Conservation (phyloP, 2,329 filamentous ascomycete species). For the Teratosphaeria zuluensis region DNA sequence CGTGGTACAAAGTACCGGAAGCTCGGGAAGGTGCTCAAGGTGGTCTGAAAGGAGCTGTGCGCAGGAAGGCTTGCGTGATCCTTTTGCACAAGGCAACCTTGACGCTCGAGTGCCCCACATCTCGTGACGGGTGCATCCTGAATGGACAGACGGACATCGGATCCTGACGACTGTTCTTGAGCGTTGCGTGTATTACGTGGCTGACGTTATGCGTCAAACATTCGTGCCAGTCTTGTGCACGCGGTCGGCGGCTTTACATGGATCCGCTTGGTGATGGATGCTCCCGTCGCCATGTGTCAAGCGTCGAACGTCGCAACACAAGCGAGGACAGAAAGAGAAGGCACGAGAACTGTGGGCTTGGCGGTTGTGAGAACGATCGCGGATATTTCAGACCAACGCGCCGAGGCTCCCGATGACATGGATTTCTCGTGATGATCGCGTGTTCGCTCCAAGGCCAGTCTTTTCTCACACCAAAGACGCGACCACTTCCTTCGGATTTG, state of each 20-base stretch:
- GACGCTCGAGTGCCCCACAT: neutral
- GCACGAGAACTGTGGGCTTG: neutral
- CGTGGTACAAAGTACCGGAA: neutral
- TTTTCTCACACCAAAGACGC: neutral
- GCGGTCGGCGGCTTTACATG: neutral
- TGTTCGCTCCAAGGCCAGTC: neutral
- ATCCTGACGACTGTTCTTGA: neutral
- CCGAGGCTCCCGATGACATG: neutral
- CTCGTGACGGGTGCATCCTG: neutral
- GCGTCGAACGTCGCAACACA: neutral
- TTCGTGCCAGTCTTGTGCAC: neutral
- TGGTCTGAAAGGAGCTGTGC: neutral
- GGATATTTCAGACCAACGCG: neutral
- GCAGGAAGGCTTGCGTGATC: neutral
- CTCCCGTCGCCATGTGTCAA: neutral
- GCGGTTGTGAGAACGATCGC: neutral
- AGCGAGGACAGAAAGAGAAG: neutral
- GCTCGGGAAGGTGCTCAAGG: neutral
- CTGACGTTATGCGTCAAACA: neutral
- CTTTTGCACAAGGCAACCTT: neutral
- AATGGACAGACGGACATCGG: neutral
- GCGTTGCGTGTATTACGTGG: neutral
- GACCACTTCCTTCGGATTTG: neutral
- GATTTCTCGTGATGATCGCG: neutral
- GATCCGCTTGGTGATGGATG: neutral